A percentile compares a stretch with the other conserved stretches of the same genome.
Evolutionary conservation across 208 protist species (phyloP).

Genomic region (Eutreptiella sp.): DNA sequence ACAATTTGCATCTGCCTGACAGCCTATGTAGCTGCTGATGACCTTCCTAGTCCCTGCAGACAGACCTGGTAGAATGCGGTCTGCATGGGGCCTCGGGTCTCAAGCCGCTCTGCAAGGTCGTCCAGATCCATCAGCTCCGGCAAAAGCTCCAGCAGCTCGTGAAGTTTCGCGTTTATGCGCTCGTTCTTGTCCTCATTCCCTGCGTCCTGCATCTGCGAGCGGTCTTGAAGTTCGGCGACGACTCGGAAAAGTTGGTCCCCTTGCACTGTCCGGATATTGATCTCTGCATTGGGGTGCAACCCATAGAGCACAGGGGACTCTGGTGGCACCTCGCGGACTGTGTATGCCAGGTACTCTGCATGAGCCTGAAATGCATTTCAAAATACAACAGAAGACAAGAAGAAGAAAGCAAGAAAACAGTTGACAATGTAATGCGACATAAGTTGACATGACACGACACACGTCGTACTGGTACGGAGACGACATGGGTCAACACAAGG

Average conservation of each 20-base stretch:
- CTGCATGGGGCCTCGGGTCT: conserved; percentile 91
- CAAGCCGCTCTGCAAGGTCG: conserved; percentile 80
- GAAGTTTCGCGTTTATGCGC: conserved; percentile 79
- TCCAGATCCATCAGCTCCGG: conserved; percentile 82
- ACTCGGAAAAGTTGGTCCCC: conserved; percentile 62
- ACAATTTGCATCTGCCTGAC: too few relatives aligned
- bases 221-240: conserved; percentile 86
- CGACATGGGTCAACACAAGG: too few relatives aligned
- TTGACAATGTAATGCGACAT: conserved; percentile 54
- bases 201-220: conserved; percentile 72
- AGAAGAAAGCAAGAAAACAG: conserved; percentile 46
- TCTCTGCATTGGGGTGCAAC: conserved; percentile 97
- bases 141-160: conserved; percentile 78
- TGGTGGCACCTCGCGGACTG: conserved; percentile 69
- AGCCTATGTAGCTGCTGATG: conserved; percentile 22
- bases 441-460: too few relatives aligned
- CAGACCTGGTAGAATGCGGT: conserved; percentile 94
- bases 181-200: conserved; percentile 74
- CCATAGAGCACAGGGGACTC: conserved; percentile 94
- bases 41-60: conserved; percentile 49
- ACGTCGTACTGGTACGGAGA: too few relatives aligned
- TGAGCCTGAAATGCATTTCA: conserved; percentile 62
- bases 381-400: conserved; percentile 63
- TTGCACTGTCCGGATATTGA: conserved; percentile 92
- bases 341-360: conserved; percentile 61